phyloP scores from a whole-genome alignment of 768 basidiomycete species.

The Boletus rufocinnamomeus region DNA sequence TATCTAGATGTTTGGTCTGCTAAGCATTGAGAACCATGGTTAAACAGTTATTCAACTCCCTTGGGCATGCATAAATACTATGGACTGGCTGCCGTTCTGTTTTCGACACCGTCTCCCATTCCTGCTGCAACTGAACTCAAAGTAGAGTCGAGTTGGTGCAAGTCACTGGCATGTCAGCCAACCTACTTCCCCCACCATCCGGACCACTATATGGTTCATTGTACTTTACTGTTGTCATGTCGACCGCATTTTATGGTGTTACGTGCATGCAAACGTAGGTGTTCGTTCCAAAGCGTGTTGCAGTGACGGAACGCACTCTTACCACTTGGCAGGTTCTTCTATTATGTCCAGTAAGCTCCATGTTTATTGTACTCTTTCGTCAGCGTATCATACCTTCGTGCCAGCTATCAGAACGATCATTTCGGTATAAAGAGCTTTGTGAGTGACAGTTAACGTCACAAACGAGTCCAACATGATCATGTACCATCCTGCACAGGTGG shows the following conservation, averaged over 20 bases:
- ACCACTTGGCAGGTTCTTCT: constrained; percentile 7
- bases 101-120: neutral
- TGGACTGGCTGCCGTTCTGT: neutral
- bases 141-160: neutral
- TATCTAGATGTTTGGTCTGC: too few relatives aligned
- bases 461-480: neutral
- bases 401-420: constrained; percentile 12
- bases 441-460: neutral
- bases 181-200: too few relatives aligned
- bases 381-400: too few relatives aligned
- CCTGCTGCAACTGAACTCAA: neutral
- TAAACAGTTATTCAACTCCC: neutral
- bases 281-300: neutral
- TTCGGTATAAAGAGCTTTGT: constrained; percentile 9
- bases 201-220: neutral
- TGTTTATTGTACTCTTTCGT: neutral
- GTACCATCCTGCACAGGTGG: constrained; percentile 5
- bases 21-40: too few relatives aligned
- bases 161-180: neutral
- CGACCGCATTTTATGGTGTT: constrained; percentile 4
- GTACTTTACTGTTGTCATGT: constrained; percentile 3
- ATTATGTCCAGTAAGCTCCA: constrained; percentile 9
- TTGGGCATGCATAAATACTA: neutral
- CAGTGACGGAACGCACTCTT: neutral
- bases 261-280: constrained; percentile 18